Conservation (phyloP, 192 early-diverging fungal species). For the Backusella circina region DNA sequence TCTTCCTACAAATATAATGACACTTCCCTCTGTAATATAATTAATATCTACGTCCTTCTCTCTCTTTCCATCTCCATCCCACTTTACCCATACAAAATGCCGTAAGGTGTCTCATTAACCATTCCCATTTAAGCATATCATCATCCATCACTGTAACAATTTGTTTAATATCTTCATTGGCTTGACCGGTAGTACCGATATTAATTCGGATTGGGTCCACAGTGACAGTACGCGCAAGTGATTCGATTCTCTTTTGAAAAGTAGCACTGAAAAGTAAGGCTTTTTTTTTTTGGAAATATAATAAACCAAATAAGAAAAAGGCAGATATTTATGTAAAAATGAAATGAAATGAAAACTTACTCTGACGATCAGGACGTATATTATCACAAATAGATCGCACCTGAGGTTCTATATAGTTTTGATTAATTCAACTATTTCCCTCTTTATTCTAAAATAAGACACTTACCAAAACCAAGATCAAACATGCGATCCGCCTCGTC, state of each 20-base stretch:
- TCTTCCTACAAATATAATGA: constrained; percentile 72
- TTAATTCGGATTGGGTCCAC: constrained; percentile 69
- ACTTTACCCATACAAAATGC: constrained; percentile 49
- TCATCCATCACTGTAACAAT: constrained; percentile 56
- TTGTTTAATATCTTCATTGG: constrained; percentile 79
- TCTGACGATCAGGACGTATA: constrained; percentile 80
- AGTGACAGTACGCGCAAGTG: constrained; percentile 66
- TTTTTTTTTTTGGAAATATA: not conserved
- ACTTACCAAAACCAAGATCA: constrained; percentile 88
- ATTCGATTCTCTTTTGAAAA: constrained; percentile 68
- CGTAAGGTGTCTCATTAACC: constrained; percentile 59
- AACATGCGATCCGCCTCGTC: constrained; percentile 98
- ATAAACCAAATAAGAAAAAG: not conserved
- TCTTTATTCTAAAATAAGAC: not conserved
- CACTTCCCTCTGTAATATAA: constrained; percentile 52
- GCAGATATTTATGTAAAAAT: not conserved
- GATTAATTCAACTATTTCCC: not conserved
- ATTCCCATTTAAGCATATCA: constrained; percentile 71
- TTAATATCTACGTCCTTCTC: not conserved
- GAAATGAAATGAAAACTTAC: constrained; percentile 35
- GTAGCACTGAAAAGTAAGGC: constrained; percentile 78
- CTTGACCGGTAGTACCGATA: constrained; percentile 66
- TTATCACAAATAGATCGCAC: constrained; percentile 77
- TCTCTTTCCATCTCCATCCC: not conserved
- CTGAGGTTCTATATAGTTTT: constrained; percentile 54